Evolutionary conservation across 1,284 basidiomycete species (phyloP), one percentile per base, ranked within the genome.

Genomic region (Boletus semigastroideus): DNA sequence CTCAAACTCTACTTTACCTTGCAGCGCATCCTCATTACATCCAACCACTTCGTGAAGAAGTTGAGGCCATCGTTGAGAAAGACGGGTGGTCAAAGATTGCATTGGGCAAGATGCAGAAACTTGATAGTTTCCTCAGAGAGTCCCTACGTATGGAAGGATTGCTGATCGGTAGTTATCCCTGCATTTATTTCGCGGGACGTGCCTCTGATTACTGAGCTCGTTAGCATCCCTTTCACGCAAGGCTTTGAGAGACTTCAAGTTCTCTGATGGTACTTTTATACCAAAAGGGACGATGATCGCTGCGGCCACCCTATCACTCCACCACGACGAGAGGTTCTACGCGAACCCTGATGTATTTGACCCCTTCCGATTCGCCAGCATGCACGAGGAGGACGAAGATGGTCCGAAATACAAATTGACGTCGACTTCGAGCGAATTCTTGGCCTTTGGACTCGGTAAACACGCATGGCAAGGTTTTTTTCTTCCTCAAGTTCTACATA

Each of bases 111-210:
- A 74, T 80, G 74, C 59, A 57, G 43, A 75, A 72, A 53, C 47
- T 78, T 3, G 78, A 80, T 58, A 80, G 78, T 54, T 77, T 80
- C 59, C 28, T 81, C 22, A 70, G 66, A 42, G 78, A 80, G 57
- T 64, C 67, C 2, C 67, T 71, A 48, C 68, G 78, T 1, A 40
- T 71, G 16, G 60, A 69, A 31, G 67, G 70, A 0, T 9, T 33
- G 6, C 16, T 1, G 6, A 13, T 17, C 14, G 1, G 39, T 27
- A n/a, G 7, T 7, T 40, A 22, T 42, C 17, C 5, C 9, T 19
- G 41, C 27, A 9, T 30, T 19, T 25, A 3, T 6, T 14, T 19
- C 9, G 11, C 1, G 10, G 6, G 41, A 1, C n/a, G 11, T 5
- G n/a, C n/a, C 25, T 6, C 20, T 37, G 14, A 28, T 46, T 13